These are phyloP conservation scores for Parasarocladium wereldwijsianum DNA, from an alignment of 2,329 filamentous ascomycete species.

Conservation along the genomic window DNA sequence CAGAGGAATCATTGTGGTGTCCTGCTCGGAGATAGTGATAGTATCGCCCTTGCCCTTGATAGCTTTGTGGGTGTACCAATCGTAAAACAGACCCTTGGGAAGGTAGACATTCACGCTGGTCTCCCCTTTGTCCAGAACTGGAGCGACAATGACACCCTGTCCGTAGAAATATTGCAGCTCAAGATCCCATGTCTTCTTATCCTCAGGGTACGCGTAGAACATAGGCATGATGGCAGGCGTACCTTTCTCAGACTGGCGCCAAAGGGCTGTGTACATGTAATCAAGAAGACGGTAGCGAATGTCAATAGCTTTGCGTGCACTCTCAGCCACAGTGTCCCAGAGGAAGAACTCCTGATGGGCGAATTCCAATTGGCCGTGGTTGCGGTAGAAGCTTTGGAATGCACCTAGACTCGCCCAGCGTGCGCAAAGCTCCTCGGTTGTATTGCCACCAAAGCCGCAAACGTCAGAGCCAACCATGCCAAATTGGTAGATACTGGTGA, in stretches of 20 bases:
- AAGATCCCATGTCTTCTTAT: slow-evolving; percentile 27
- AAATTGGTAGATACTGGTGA: slow-evolving; percentile 52
- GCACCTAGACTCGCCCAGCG: slow-evolving; percentile 58
- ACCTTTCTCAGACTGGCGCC: slow-evolving; percentile 43
- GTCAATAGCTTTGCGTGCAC: slow-evolving; percentile 53
- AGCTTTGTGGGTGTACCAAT: slow-evolving; percentile 31
- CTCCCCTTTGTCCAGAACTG: slow-evolving; percentile 28
- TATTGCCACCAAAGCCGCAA: slow-evolving; percentile 58
- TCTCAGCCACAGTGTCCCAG: slow-evolving; percentile 47
- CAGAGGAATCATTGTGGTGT: slow-evolving; percentile 41
- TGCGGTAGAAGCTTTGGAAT: slow-evolving; percentile 57
- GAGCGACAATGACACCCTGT: slow-evolving; percentile 30
- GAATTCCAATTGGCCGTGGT: slow-evolving; percentile 41
- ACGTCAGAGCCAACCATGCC: slow-evolving; percentile 60
- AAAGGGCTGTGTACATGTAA: slow-evolving; percentile 63
- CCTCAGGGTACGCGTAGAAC: slow-evolving; percentile 53
- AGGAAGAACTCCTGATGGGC: slow-evolving; percentile 51
- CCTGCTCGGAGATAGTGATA: slow-evolving; percentile 21
- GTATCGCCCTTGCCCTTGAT: slow-evolving; percentile 24
- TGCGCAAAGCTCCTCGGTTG: slow-evolving; percentile 48
- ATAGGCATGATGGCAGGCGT: slow-evolving; percentile 53
- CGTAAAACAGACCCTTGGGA: slow-evolving; percentile 30
- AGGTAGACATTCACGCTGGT: slow-evolving; percentile 32
- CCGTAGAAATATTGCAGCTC: slow-evolving; percentile 39
- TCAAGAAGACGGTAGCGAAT: slow-evolving; percentile 69